Conservation (phyloP, 345 rosid genomes). For the Xanthoceras sorbifolium region DNA sequence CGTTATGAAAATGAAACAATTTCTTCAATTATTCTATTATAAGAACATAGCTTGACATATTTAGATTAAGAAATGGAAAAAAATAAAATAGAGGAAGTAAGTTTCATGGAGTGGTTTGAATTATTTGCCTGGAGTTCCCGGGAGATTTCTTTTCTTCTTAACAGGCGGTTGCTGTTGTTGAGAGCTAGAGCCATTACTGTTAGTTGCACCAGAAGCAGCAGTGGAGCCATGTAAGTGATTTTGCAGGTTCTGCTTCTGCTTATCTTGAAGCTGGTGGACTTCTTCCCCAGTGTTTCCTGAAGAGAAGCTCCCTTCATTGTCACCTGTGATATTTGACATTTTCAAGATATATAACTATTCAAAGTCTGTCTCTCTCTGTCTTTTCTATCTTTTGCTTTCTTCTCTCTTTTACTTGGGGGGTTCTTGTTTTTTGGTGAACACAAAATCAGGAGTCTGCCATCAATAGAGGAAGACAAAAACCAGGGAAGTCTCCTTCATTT, state of each 20-base stretch:
- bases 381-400: constrained; percentile 15
- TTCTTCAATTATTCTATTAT: not conserved
- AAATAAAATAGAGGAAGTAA: not conserved
- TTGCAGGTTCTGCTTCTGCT: constrained; percentile 25
- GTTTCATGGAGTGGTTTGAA: constrained; percentile 17
- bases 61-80: not conserved
- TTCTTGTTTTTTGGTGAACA: constrained; percentile 33
- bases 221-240: constrained; percentile 25
- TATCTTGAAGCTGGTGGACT: constrained; percentile 43
- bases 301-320: constrained; percentile 65
- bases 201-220: constrained; percentile 27
- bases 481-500: constrained; percentile 41
- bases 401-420: constrained; percentile 19
- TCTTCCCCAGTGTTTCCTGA: constrained; percentile 59
- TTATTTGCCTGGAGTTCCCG: constrained; percentile 74
- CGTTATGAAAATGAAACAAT: not conserved
- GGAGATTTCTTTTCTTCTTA: constrained; percentile 76
- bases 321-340: constrained; percentile 67
- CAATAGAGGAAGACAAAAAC: constrained; percentile 41
- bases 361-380: not conserved
- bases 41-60: not conserved
- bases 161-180: constrained; percentile 34
- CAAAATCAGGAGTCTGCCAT: constrained; percentile 38
- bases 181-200: constrained; percentile 37
- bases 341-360: not conserved